Conservation (phyloP, 2,329 filamentous ascomycete genomes). For the Leptographium galeiforme region DNA sequence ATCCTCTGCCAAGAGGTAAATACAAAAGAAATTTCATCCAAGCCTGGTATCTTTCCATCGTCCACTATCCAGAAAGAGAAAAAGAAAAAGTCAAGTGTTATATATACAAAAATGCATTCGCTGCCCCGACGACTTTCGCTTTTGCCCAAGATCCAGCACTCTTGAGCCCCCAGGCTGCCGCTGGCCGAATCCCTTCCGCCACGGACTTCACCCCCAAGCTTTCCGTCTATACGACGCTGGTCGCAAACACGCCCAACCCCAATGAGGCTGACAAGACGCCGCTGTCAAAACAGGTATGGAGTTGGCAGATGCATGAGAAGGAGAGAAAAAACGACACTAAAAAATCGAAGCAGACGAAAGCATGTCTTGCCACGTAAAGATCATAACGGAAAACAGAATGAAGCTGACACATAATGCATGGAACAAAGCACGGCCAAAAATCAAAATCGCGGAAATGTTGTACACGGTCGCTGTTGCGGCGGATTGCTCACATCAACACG, state of each 20-base stretch:
- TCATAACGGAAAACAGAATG: neutral
- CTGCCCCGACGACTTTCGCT: neutral
- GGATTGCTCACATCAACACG: conserved; percentile 25
- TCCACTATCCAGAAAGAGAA: conserved; percentile 9
- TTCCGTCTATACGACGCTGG: conserved; percentile 1
- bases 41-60: conserved; percentile 6
- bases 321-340: neutral
- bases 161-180: neutral
- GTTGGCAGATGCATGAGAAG: conserved; percentile 3
- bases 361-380: neutral
- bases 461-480: neutral
- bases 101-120: conserved; percentile 10
- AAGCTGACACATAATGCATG: neutral
- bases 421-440: conserved; percentile 1
- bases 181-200: neutral
- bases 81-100: conserved; percentile 1
- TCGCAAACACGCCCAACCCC: conserved; percentile 1
- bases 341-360: neutral
- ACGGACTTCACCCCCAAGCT: neutral
- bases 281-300: conserved; percentile 1
- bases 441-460: neutral
- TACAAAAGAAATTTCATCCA: conserved; percentile 1
- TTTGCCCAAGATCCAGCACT: conserved; percentile 3
- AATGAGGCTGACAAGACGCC: neutral
- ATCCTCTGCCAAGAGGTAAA: neutral